Conservation (phyloP, 192 early-diverging fungal genomes). For the Diversispora eburnea region DNA sequence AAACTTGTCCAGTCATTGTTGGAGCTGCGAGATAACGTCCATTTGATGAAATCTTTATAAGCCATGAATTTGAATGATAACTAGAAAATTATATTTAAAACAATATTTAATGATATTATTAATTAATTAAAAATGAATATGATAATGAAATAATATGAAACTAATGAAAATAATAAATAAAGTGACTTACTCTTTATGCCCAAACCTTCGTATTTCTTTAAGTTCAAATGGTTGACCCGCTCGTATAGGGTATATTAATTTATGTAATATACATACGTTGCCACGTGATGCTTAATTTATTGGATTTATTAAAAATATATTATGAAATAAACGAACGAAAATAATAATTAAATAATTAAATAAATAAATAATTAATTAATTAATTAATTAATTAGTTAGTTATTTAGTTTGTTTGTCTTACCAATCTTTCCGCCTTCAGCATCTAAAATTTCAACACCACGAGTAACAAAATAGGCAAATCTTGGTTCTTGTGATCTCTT, state of each 20-base stretch:
- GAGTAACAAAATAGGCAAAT: conserved; percentile 78
- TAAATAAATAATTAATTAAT: conserved; percentile 21
- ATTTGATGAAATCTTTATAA: conserved; percentile 84
- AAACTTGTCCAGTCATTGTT: conserved; percentile 84
- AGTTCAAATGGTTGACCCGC: conserved; percentile 70
- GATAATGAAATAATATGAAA: no score
- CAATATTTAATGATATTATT: neutral
- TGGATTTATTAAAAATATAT: conserved; percentile 4
- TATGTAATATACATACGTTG: conserved; percentile 85
- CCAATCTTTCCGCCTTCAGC: conserved; percentile 70
- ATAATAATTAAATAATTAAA: conserved; percentile 16
- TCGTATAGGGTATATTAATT: conserved; percentile 75
- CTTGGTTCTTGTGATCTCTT: conserved; percentile 36
- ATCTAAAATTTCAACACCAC: conserved; percentile 90
- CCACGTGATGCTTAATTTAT: conserved; percentile 60
- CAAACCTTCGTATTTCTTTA: conserved; percentile 70
- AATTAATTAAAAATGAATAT: neutral
- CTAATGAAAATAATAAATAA: neutral
- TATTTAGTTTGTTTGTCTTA: conserved; percentile 15
- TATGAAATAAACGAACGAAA: conserved; percentile 8
- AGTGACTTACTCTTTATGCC: conserved; percentile 70
- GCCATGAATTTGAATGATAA: conserved; percentile 90
- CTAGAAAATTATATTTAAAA: conserved; percentile 34
- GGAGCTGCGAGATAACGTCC: conserved; percentile 88
- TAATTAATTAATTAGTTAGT: no score